Percentiles rank a stretch among this genome's conserved stretches.
Conservation (phyloP, 176 grass and related monocot species). For the Musa acuminata region DNA sequence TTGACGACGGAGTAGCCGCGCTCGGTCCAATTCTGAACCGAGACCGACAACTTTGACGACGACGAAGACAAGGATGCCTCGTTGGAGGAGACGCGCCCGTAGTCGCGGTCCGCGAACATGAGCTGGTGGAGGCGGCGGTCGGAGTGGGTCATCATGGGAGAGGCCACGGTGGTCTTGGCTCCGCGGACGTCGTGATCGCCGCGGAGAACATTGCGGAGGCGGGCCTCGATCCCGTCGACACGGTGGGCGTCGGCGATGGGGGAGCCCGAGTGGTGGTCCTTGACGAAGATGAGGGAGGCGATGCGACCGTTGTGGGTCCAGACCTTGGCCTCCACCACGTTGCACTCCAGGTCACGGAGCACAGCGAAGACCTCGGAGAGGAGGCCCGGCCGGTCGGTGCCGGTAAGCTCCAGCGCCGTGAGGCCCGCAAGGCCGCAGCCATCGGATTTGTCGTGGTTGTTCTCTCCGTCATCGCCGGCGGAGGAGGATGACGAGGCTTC, state of each 20-base stretch:
- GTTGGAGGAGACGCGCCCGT: constrained; percentile 10
- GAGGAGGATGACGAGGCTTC: background rate
- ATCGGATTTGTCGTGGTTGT: background rate
- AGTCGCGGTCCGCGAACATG: constrained; percentile 66
- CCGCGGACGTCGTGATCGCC: constrained; percentile 36
- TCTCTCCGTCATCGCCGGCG: constrained; percentile 4
- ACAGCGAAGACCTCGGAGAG: constrained; percentile 97
- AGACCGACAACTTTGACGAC: constrained; percentile 23
- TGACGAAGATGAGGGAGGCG: constrained; percentile 58
- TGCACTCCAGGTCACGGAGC: constrained; percentile 59
- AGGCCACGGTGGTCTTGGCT: constrained; percentile 31
- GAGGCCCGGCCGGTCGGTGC: constrained; percentile 78
- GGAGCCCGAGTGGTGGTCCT: constrained; percentile 48
- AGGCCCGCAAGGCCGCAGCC: background rate
- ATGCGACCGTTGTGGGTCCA: constrained; percentile 83
- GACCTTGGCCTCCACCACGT: constrained; percentile 56
- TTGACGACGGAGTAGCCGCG: constrained; percentile 84
- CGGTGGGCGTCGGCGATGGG: constrained; percentile 38
- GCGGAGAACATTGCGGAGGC: constrained; percentile 56
- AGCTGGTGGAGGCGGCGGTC: constrained; percentile 92
- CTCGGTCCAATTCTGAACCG: constrained; percentile 71
- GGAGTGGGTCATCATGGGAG: constrained; percentile 21
- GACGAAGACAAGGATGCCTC: background rate
- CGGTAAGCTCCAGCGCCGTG: constrained; percentile 71
- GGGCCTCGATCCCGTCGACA: constrained; percentile 40